A percentile compares a stretch with the other conserved stretches of the same genome.
phyloP scores from a whole-genome alignment of 345 rosid species.

The Hypericum perforatum region DNA sequence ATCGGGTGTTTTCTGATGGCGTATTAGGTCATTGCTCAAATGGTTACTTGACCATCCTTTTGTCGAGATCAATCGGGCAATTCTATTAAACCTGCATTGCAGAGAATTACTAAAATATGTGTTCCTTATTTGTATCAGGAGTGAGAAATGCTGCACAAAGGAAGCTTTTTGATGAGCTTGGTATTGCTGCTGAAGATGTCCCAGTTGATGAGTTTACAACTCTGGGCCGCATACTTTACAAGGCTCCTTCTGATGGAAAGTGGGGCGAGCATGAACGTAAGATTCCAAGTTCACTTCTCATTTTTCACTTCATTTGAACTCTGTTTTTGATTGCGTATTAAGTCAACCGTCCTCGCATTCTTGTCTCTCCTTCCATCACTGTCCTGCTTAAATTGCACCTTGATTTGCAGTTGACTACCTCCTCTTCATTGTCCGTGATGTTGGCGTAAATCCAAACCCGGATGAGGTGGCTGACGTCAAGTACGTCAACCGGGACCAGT shows the following conservation, averaged over 20 bases:
- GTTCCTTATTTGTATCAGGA: conserved; percentile 30
- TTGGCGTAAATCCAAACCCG: conserved; percentile 58
- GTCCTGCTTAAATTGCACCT: background rate
- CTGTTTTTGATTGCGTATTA: background rate
- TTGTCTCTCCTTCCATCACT: background rate
- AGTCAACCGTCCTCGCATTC: background rate
- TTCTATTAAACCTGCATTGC: too few species aligned
- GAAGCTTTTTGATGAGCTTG: conserved; percentile 95
- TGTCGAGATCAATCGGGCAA: too few species aligned
- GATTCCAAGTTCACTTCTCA: background rate
- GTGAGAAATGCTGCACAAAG: conserved; percentile 97
- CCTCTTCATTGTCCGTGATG: conserved; percentile 76
- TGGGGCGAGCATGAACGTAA: conserved; percentile 99
- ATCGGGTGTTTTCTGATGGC: too few species aligned
- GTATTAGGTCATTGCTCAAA: too few species aligned
- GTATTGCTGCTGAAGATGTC: conserved; percentile 80
- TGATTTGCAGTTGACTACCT: conserved; percentile 73
- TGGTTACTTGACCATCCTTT: too few species aligned
- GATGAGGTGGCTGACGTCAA: conserved; percentile 77
- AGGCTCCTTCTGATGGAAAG: conserved; percentile 96
- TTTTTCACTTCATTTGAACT: background rate
- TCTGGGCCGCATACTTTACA: conserved; percentile 75
- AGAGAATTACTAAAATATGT: background rate
- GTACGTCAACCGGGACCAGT: conserved; percentile 67
- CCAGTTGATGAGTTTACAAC: conserved; percentile 77